A percentile compares a stretch with the other conserved stretches of the same genome.
Conservation (phyloP, 1,284 basidiomycete genomes). For the Ustilago tritici region DNA sequence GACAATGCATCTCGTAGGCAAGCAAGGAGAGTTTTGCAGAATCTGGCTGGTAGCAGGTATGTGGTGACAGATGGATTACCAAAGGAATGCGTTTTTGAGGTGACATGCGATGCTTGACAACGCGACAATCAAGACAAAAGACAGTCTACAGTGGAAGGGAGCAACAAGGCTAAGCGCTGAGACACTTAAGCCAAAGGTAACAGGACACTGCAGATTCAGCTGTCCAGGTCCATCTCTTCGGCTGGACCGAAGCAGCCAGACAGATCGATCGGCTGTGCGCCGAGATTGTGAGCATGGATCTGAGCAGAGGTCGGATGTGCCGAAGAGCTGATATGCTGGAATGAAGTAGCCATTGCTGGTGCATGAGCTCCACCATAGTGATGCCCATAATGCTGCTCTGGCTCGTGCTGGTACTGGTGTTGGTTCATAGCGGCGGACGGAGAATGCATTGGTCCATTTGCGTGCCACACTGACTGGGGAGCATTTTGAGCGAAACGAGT, state of each 20-base stretch:
- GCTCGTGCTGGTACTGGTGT: constrained; percentile 8
- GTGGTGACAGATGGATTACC: constrained; percentile 2
- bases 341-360: background rate
- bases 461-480: constrained; percentile 1
- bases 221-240: constrained; percentile 52
- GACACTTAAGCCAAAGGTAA: background rate
- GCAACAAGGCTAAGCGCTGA: background rate
- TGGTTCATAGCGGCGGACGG: background rate
- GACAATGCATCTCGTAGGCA: background rate
- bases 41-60: too few species aligned
- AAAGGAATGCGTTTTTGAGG: constrained; percentile 4
- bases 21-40: background rate
- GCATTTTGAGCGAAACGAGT: constrained; percentile 2
- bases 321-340: background rate
- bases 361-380: constrained; percentile 13
- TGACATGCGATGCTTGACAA: constrained; percentile 4
- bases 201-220: constrained; percentile 9
- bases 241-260: constrained; percentile 29
- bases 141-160: background rate
- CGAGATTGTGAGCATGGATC: constrained; percentile 4
- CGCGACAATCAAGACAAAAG: background rate
- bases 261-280: constrained; percentile 38
- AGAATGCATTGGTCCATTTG: background rate
- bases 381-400: constrained; percentile 21
- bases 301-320: background rate